Evolutionary conservation across 1,284 basidiomycete genomes (phyloP), one percentile per base, ranked within the genome.

Genomic region (Psilocybe mexicana): DNA sequence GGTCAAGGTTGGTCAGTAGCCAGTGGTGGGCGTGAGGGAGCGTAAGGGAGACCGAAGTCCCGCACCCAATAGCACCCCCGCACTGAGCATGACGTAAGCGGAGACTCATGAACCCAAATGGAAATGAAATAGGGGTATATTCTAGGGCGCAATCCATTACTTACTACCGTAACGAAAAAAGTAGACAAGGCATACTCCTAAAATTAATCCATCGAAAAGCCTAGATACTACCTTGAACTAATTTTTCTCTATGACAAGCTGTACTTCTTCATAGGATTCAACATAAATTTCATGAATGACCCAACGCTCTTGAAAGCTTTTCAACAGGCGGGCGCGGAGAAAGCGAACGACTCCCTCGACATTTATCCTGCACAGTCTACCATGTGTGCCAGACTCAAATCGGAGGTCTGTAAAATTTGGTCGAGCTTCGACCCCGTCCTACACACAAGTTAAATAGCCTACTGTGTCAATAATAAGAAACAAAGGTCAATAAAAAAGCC

Each of bases 241-340:
- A 1, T 18, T 18, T 12, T 36, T 36, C 12, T 12, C 7, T 36
- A 7, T 36, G 35, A 6, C 38, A n/a, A n/a, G 4, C 4, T 3
- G 14, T 11, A 40, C 38, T 6, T n/a, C 14, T 11, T 6, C 12
- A 18, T 14, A 8, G 10, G 38, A 40, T 6, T 72, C 57, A 75
- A 71, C 54, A 79, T 78, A 84, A 11, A 82, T 65, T 62, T 81
- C 83, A 58, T 77, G 69, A 48, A 85, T 63, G 54, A 65, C 66
- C 81, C 82, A 84, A n/a, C 65, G 65, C 43, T 68, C 64, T 33
- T 65, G 54, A 51, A 70, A 63, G 50, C 75, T 69, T 44, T 68
- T 65, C 30, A 63, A 54, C 24, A 76, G 69, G 40, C 68, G 66
- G 18, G 68, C 70, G 56, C 72, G 73, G 63, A 80, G 77, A 57